Conservation (phyloP, 2,329 filamentous ascomycete genomes). For the Fusarium pseudograminearum region DNA sequence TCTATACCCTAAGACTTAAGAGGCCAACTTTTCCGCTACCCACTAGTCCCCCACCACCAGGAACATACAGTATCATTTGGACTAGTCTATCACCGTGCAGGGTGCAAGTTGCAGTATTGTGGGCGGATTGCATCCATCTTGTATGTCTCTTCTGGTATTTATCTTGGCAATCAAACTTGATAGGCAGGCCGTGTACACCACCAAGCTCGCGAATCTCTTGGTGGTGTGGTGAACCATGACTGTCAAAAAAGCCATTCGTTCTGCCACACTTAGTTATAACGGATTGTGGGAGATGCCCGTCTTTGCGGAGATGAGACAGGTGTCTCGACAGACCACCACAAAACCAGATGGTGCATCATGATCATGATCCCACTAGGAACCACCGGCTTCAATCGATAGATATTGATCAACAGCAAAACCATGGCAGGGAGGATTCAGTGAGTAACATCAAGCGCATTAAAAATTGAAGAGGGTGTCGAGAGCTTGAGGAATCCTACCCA, state of each 20-base stretch:
- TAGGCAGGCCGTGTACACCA: constrained; percentile 35
- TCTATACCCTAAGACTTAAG: no score
- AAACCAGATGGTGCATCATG: not conserved
- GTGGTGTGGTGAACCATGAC: constrained; percentile 30
- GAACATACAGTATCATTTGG: constrained; percentile 32
- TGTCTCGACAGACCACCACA: not conserved
- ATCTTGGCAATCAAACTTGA: constrained; percentile 28
- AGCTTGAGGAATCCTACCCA: constrained; percentile 19
- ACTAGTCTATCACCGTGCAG: constrained; percentile 12
- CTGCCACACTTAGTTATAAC: not conserved
- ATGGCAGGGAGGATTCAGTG: constrained; percentile 3
- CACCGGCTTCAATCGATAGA: not conserved
- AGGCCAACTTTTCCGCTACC: no score
- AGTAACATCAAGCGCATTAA: constrained; percentile 13
- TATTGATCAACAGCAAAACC: constrained; percentile 17
- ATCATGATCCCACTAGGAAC: not conserved
- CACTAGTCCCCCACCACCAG: constrained; percentile 19
- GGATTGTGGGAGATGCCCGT: not conserved
- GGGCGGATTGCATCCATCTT: constrained; percentile 19
- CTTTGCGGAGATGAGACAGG: not conserved
- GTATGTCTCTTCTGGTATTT: constrained; percentile 23
- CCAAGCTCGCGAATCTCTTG: constrained; percentile 44
- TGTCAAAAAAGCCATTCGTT: not conserved
- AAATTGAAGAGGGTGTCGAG: constrained; percentile 28
- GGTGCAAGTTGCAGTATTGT: constrained; percentile 28